Evolutionary conservation across 192 early-diverging fungal species (phyloP), one percentile per base, ranked within the genome.

Genomic region (Coemansia sp.): DNA sequence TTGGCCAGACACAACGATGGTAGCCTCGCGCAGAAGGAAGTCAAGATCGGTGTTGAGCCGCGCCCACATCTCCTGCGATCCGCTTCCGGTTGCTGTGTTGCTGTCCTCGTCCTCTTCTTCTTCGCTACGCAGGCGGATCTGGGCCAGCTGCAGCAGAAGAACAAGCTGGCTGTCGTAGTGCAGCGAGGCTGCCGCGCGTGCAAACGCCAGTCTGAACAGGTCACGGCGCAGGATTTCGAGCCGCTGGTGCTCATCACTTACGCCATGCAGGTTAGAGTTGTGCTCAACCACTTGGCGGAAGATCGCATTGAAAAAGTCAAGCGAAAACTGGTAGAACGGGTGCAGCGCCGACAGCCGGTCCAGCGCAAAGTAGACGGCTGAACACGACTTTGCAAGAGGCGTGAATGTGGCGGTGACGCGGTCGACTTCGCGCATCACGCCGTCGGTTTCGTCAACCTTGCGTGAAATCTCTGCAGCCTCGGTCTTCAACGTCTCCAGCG

Each of bases 321-420:
- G 88, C 23, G 97, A 97, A 84, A 99, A 97, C 84, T 97, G 96
- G 79, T 99, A 99, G 81, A 97, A 99, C 70, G 92, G 88, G 66
- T 99, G 86, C 46, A 99, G 72, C 40, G 85, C 75, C 57, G 90
- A 84, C 40, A 99, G 83, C 64, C 96, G 95, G 65, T 99, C 98
- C 84, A 99, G 90, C n/a, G 89, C 87, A 83, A 99, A 99, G 86
- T 93, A 99, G 45, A 99, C 89, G 3, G 92, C 88, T 61, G 93
- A 91, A 82, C 94, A 95, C 10, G 92, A 85, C 52, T 91, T 86
- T 2, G 98, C 96, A 48, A 99, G 70, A 9, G 96, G 95, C 9
- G 94, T 92, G 68, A 96, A 99, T 9, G 91, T 77, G 2, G 85
- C 86, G 5, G 95, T 93, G 0, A 94, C 95, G n/a, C 86, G 75